phyloP scores from a whole-genome alignment of 768 basidiomycete species.

The Rhizopogon salebrosus region DNA sequence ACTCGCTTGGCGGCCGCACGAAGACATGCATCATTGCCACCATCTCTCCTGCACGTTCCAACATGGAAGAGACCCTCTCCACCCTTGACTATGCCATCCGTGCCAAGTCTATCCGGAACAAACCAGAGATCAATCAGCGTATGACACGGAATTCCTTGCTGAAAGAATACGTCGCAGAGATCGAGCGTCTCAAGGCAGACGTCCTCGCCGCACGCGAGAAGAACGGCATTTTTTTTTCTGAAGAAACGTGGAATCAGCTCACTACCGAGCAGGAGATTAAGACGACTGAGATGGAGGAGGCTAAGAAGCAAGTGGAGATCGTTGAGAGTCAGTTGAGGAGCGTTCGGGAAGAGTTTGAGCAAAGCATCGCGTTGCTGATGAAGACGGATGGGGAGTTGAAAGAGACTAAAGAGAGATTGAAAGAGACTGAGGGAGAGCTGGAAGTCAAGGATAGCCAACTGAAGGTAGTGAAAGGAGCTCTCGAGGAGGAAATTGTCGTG shows the following conservation, averaged over 20 bases:
- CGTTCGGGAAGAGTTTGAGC: constrained; percentile 87
- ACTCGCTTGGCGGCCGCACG: constrained; percentile 95
- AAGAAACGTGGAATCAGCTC: constrained; percentile 87
- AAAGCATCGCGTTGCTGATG: constrained; percentile 74
- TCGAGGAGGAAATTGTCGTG: constrained; percentile 79
- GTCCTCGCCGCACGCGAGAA: constrained; percentile 89
- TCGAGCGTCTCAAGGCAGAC: constrained; percentile 88
- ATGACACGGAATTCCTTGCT: constrained; percentile 89
- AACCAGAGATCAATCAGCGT: constrained; percentile 91
- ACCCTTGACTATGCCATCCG: constrained; percentile 95
- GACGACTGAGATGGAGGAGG: constrained; percentile 76
- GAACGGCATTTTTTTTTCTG: constrained; percentile 91
- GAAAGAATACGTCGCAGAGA: constrained; percentile 91
- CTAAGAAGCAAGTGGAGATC: constrained; percentile 76
- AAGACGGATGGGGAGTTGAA: constrained; percentile 74
- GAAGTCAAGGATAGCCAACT: constrained; percentile 53
- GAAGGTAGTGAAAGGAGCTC: constrained; percentile 45
- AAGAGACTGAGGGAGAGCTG: constrained; percentile 47
- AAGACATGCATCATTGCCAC: constrained; percentile 99
- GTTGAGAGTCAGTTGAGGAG: constrained; percentile 77
- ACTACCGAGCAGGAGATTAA: constrained; percentile 69
- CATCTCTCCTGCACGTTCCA: constrained; percentile 87
- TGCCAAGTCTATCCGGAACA: constrained; percentile 93
- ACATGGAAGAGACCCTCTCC: constrained; percentile 95
- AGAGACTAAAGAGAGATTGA: constrained; percentile 51